phyloP scores from a whole-genome alignment of 2,329 filamentous ascomycete species.

The Dactylellina drechsleri region DNA sequence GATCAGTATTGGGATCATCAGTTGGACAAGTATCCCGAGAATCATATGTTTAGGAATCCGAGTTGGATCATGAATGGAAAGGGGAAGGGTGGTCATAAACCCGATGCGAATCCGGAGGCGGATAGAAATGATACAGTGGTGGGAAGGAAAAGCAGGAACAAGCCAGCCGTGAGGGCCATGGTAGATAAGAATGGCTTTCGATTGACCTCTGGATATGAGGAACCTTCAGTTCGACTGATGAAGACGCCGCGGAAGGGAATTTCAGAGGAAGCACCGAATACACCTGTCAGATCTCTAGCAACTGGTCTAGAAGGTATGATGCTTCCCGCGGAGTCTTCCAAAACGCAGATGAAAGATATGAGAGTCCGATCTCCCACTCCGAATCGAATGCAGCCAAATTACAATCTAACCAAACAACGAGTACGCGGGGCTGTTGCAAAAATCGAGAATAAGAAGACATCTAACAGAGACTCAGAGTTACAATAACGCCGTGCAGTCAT shows the following conservation, averaged over 20 bases:
- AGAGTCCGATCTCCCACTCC: background rate
- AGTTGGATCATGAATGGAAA: slow-evolving; percentile 24
- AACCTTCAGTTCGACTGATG: background rate
- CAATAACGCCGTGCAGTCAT: no score
- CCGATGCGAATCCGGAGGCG: background rate
- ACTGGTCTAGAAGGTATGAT: no score
- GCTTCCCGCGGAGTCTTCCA: no score
- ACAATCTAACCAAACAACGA: background rate
- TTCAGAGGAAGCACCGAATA: slow-evolving; percentile 17
- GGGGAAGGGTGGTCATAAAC: background rate
- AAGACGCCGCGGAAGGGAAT: slow-evolving; percentile 24
- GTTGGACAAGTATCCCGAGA: slow-evolving; percentile 10
- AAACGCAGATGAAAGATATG: background rate
- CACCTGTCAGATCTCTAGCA: background rate
- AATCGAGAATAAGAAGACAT: background rate
- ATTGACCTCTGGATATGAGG: background rate
- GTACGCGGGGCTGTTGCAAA: background rate
- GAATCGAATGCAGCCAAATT: slow-evolving; percentile 9
- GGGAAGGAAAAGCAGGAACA: no score
- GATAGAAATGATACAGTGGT: background rate
- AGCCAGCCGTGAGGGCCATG: background rate
- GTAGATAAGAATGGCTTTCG: background rate
- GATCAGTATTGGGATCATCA: slow-evolving; percentile 22
- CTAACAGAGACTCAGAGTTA: no score
- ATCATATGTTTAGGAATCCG: slow-evolving; percentile 23